Percentiles rank a stretch among this genome's conserved stretches.
Evolutionary conservation across 208 protist genomes (phyloP).

Genomic region (Crithidia sp.): DNA sequence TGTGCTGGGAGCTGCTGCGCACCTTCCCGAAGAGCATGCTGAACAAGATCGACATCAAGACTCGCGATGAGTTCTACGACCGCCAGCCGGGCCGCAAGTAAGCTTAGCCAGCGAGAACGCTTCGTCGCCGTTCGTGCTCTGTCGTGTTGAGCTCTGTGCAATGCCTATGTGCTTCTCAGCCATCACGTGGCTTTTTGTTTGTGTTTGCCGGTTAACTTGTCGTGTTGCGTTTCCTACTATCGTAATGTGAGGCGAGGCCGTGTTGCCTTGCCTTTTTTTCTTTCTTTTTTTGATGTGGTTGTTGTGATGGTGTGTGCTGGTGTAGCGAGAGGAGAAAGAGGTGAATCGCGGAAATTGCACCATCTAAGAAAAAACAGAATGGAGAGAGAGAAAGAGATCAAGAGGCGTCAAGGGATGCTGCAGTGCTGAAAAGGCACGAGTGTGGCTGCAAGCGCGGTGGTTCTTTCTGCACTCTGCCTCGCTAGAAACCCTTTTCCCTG

Average conservation of each 20-base stretch:
- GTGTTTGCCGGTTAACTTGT: no score
- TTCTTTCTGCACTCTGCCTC: no score
- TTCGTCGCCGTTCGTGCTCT: no score
- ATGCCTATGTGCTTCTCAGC: no score
- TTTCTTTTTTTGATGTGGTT: not conserved
- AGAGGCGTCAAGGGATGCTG: no score
- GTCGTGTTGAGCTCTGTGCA: no score
- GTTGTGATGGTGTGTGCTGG: no score
- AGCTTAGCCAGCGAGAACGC: not conserved
- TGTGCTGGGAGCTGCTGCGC: conserved; percentile 98
- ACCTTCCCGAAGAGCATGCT: conserved; percentile 98
- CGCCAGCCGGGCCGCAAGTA: conserved; percentile 65
- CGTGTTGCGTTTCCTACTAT: not conserved
- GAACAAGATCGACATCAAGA: conserved; percentile 97
- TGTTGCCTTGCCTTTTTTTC: conserved; percentile 6
- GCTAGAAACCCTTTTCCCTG: not conserved
- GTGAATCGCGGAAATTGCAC: not conserved
- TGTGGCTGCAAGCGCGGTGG: not conserved
- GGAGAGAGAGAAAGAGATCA: no score
- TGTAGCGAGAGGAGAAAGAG: not conserved
- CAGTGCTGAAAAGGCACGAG: no score
- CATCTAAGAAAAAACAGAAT: not conserved
- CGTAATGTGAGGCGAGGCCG: not conserved
- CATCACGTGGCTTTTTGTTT: no score
- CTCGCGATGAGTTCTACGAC: conserved; percentile 95